Evolutionary conservation across 805 yeast genomes (phyloP).

Genomic region (Jamesozyma jinghongensis): DNA sequence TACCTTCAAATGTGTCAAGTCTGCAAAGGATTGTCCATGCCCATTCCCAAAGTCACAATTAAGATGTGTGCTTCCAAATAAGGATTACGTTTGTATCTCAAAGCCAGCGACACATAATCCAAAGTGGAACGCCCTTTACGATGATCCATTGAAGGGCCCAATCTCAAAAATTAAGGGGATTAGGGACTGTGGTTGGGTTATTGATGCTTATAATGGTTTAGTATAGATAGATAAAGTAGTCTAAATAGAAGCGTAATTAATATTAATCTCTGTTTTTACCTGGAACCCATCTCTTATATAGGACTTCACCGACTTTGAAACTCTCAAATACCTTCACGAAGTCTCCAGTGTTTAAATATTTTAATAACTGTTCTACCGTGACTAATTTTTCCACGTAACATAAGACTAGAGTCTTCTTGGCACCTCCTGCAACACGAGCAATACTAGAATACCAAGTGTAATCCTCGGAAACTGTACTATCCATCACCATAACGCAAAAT

Average conservation of each 20-base stretch:
- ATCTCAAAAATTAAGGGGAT: slow-evolving; percentile 37
- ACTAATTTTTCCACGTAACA: slow-evolving; percentile 54
- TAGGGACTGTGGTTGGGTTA: slow-evolving; percentile 83
- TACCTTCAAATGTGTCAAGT: slow-evolving; percentile 66
- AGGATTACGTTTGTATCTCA: slow-evolving; percentile 69
- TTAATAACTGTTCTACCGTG: slow-evolving; percentile 25
- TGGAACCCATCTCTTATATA: slow-evolving; percentile 79
- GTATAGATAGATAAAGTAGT: background rate
- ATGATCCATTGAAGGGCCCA: slow-evolving; percentile 44
- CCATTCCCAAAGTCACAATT: slow-evolving; percentile 78
- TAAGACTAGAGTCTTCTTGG: slow-evolving; percentile 66
- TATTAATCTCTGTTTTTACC: slow-evolving; percentile 65
- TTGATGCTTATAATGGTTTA: slow-evolving; percentile 45
- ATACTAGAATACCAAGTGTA: slow-evolving; percentile 60
- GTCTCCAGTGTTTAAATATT: slow-evolving; percentile 13
- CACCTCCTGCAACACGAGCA: slow-evolving; percentile 79
- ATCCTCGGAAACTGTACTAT: slow-evolving; percentile 22
- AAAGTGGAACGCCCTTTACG: slow-evolving; percentile 29
- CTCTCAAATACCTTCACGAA: slow-evolving; percentile 29
- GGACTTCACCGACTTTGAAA: slow-evolving; percentile 51
- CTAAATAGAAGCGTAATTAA: background rate
- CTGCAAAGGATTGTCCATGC: slow-evolving; percentile 76
- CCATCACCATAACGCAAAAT: slow-evolving; percentile 46
- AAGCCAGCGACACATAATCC: slow-evolving; percentile 52
- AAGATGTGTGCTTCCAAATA: slow-evolving; percentile 65